Evolutionary conservation across 306 rosid genomes (phyloP).

Genomic region (Castanea sativa): DNA sequence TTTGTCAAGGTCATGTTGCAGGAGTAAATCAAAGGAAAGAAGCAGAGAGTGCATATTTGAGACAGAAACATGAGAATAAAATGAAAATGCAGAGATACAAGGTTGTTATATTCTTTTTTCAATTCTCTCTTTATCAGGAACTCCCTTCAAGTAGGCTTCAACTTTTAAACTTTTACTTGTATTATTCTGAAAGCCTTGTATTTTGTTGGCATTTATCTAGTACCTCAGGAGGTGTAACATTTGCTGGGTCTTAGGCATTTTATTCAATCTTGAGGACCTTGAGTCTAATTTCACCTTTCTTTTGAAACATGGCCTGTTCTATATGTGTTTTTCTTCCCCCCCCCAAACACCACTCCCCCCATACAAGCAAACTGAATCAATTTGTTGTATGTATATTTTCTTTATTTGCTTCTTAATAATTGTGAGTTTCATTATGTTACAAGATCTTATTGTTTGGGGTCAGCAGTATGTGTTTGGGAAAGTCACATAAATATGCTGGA

Average conservation of each 20-base stretch:
- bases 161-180: neutral
- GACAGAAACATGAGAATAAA: constrained; percentile 47
- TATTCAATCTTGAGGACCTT: neutral
- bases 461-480: neutral
- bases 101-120: constrained; percentile 38
- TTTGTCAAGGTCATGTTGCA: constrained; percentile 29
- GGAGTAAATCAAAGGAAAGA: constrained; percentile 47
- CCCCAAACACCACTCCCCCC: no score
- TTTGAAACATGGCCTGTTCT: neutral
- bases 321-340: neutral
- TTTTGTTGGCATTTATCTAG: neutral
- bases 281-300: neutral
- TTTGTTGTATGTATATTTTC: neutral
- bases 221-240: neutral
- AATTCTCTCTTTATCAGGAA: neutral
- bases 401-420: neutral
- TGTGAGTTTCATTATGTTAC: neutral
- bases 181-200: neutral
- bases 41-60: constrained; percentile 61
- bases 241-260: neutral
- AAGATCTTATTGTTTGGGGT: neutral
- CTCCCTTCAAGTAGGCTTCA: neutral
- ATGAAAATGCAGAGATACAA: constrained; percentile 56
- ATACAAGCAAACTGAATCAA: neutral
- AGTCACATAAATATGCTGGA: neutral